Evolutionary conservation across 768 basidiomycete genomes (phyloP), one percentile per base, ranked within the genome.

Genomic region (Steccherinum ochraceum): DNA sequence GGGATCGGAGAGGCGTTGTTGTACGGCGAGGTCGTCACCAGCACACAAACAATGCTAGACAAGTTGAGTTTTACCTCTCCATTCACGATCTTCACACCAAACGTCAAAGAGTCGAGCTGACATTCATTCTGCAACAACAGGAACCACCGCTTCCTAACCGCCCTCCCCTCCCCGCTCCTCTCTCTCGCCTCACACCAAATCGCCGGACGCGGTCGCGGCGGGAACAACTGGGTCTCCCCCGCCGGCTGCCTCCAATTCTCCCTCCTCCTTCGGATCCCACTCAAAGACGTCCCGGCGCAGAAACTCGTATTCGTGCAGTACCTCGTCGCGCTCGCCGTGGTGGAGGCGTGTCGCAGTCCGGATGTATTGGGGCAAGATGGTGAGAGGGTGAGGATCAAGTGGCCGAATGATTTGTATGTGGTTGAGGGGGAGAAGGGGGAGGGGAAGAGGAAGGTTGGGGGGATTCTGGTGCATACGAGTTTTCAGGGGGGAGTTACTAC

Each of bases 361-460:
- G 69, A 59, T 10, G 74, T 84, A n/a, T 71, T 85, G 0, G 80
- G 53, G 20, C 64, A 50, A 26, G 30, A 35, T 7, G 83, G 80
- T 12, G 68, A 79, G 2, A 72, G 73, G 12, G 78, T 96, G 11
- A 75, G 83, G 39, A 70, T 98, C 21, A 98, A 97, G 66, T 98
- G 96, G 96, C 96, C 95, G 18, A 98, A 98, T 61, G 96, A 98
- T 59, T 72, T 99, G 3, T 97, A 97, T 60, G 87, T 83, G 1
- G 74, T 82, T 39, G 71, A 75, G 39, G 80, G 72, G 26, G 69
- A 65, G 3, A 71, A 80, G 52, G 81, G 71, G 35, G 69, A 67
- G 4, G 70, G 80, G 56, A 67, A 67, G 51, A 84, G 78, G 67
- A 98, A 99, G 67, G 70, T 97, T 27, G 95, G 95, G 0, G 95